A percentile compares a stretch with the other conserved stretches of the same genome.
phyloP scores from a whole-genome alignment of 2,329 filamentous ascomycete genomes.

The Trichoderma sp. region DNA sequence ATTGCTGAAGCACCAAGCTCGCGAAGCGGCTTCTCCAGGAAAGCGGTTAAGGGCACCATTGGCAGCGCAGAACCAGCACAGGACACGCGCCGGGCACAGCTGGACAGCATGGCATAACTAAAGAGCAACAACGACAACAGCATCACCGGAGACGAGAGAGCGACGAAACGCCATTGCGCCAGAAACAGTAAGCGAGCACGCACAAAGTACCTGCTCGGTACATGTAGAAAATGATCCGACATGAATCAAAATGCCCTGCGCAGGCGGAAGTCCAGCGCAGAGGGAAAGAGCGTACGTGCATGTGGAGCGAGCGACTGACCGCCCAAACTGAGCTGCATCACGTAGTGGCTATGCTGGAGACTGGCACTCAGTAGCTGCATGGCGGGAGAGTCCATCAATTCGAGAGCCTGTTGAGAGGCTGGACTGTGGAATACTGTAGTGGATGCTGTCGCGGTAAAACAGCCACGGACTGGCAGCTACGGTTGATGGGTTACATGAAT shows the following conservation, averaged over 20 bases:
- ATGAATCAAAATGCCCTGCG: not conserved
- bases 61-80: slow-evolving; percentile 3
- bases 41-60: not conserved
- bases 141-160: not conserved
- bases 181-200: slow-evolving; percentile 11
- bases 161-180: not conserved
- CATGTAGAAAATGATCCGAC: not conserved
- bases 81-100: not conserved
- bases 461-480: not conserved
- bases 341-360: slow-evolving; percentile 7
- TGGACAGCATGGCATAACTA: not conserved
- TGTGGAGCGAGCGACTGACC: slow-evolving; percentile 17
- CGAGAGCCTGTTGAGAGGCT: not conserved
- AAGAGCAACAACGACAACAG: not conserved
- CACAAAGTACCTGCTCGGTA: slow-evolving; percentile 1
- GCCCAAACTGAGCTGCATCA: slow-evolving; percentile 15
- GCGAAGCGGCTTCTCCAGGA: slow-evolving; percentile 20
- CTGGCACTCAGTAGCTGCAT: slow-evolving; percentile 4
- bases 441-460: not conserved
- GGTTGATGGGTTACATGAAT: not conserved
- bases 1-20: slow-evolving; percentile 28
- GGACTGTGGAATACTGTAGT: not conserved
- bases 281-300: not conserved
- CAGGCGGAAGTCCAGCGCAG: not conserved
- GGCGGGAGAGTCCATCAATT: not conserved